phyloP scores from a whole-genome alignment of 1,139 yeast genomes.

The Yamadazyma jaroonii region DNA sequence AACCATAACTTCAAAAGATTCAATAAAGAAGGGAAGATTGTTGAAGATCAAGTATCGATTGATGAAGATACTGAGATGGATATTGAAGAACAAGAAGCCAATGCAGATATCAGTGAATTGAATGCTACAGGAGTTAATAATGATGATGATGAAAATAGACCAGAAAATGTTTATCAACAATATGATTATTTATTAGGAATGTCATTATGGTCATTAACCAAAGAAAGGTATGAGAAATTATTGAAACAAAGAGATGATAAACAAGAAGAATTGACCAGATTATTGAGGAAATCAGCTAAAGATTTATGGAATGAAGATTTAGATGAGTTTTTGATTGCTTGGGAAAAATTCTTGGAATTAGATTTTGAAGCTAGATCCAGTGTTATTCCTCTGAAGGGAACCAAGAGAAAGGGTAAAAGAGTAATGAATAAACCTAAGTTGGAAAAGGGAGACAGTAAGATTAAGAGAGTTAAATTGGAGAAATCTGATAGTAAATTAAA shows the following conservation, averaged over 20 bases:
- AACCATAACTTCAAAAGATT: slow-evolving; percentile 71
- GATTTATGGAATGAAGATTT: slow-evolving; percentile 87
- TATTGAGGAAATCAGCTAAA: slow-evolving; percentile 72
- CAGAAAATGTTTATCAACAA: slow-evolving; percentile 50
- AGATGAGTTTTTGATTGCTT: slow-evolving; percentile 64
- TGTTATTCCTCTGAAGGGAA: slow-evolving; percentile 27
- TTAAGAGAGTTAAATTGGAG: too few species aligned
- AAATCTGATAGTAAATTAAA: too few species aligned
- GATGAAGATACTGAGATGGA: slow-evolving; percentile 25
- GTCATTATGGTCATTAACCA: slow-evolving; percentile 92
- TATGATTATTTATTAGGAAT: slow-evolving; percentile 79
- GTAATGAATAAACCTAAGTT: slow-evolving; percentile 11
- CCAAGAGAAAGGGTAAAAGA: slow-evolving; percentile 27
- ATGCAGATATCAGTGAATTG: slow-evolving; percentile 37
- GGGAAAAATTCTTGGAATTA: slow-evolving; percentile 56
- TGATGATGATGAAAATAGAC: slow-evolving; percentile 30
- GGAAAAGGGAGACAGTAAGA: slow-evolving; percentile 10
- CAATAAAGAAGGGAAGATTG: slow-evolving; percentile 63
- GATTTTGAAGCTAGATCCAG: slow-evolving; percentile 33
- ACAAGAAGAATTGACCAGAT: slow-evolving; percentile 65
- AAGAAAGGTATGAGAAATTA: slow-evolving; percentile 81
- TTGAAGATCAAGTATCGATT: slow-evolving; percentile 19
- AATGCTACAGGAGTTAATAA: slow-evolving; percentile 31
- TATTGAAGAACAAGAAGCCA: slow-evolving; percentile 37
- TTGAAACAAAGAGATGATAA: slow-evolving; percentile 69